A percentile compares a stretch with the other conserved stretches of the same genome.
These are phyloP conservation scores for Cystobasidium ongulense DNA, from an alignment of 768 basidiomycete species.

Conservation along the genomic window DNA sequence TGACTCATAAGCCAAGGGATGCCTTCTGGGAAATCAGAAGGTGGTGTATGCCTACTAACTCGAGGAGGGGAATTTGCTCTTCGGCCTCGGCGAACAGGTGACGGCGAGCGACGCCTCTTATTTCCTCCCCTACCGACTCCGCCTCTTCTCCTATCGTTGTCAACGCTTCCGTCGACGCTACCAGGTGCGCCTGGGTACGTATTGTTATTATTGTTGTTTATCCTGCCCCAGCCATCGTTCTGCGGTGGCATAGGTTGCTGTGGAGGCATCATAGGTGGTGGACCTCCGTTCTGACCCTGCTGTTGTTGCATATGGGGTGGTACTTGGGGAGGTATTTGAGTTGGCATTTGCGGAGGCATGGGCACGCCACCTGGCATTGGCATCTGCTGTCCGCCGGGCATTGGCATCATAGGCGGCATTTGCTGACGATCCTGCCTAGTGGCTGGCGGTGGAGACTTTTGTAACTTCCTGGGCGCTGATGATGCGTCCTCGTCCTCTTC, in stretches of 20 bases:
- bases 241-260: constrained; percentile 3
- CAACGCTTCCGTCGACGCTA: constrained; percentile 12
- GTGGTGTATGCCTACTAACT: constrained; percentile 24
- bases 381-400: neutral
- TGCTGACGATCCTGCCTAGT: neutral
- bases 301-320: constrained; percentile 17
- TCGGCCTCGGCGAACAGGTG: neutral
- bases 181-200: neutral
- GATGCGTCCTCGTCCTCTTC: constrained; percentile 4
- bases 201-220: neutral
- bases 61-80: constrained; percentile 7
- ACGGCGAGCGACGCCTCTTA: constrained; percentile 22
- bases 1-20: constrained; percentile 24
- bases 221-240: neutral
- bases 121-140: neutral
- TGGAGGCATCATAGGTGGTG: neutral
- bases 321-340: neutral
- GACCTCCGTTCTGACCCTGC: neutral
- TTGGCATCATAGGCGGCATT: neutral
- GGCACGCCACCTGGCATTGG: neutral
- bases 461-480: neutral
- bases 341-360: constrained; percentile 1
- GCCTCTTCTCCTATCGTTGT: neutral
- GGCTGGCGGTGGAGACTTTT: neutral
- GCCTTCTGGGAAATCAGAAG: constrained; percentile 25